Evolutionary conservation across 441 rosid species (phyloP).

Genomic region (Pelargonium citronellum): DNA sequence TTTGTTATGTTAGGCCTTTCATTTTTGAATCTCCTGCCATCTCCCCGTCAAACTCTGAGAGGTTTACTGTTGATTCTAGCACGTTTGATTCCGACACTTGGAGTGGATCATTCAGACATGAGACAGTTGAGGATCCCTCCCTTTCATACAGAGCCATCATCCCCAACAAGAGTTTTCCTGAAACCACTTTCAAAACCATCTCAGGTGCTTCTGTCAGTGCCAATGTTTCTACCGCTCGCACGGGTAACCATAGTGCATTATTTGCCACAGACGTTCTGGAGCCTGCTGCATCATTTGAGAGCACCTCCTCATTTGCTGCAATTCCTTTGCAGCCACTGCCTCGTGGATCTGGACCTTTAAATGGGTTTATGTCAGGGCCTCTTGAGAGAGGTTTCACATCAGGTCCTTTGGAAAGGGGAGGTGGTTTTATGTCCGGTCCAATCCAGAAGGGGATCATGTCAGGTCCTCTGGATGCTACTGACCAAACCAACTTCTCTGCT

Average conservation of each 20-base stretch:
- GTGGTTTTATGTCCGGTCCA: slow-evolving; percentile 93
- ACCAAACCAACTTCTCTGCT: slow-evolving; percentile 81
- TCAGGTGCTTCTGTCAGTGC: slow-evolving; percentile 98
- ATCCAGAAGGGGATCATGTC: slow-evolving; percentile 92
- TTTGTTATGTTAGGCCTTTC: slow-evolving; percentile 80
- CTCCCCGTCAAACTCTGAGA: slow-evolving; percentile 86
- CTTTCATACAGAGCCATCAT: slow-evolving; percentile 34
- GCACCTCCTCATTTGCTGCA: slow-evolving; percentile 89
- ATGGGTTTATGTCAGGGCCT: slow-evolving; percentile 88
- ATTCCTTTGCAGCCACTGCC: slow-evolving; percentile 87
- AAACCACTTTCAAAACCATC: slow-evolving; percentile 80
- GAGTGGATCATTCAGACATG: slow-evolving; percentile 80
- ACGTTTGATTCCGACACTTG: slow-evolving; percentile 81
- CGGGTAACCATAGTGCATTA: slow-evolving; percentile 69
- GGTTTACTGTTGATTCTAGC: slow-evolving; percentile 89
- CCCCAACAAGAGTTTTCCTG: slow-evolving; percentile 54
- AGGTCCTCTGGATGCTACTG: slow-evolving; percentile 77
- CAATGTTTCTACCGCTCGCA: slow-evolving; percentile 88
- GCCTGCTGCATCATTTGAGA: slow-evolving; percentile 91
- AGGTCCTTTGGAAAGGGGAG: slow-evolving; percentile 75
- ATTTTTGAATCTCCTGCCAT: slow-evolving; percentile 81
- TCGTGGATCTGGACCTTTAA: slow-evolving; percentile 82
- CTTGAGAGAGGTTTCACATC: slow-evolving; percentile 86
- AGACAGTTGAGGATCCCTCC: slow-evolving; percentile 62
- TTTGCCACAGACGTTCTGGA: slow-evolving; percentile 62